A percentile compares a stretch with the other conserved stretches of the same genome.
These are phyloP conservation scores for Candida germanica DNA, from an alignment of 805 yeast species.

Conservation along the genomic window DNA sequence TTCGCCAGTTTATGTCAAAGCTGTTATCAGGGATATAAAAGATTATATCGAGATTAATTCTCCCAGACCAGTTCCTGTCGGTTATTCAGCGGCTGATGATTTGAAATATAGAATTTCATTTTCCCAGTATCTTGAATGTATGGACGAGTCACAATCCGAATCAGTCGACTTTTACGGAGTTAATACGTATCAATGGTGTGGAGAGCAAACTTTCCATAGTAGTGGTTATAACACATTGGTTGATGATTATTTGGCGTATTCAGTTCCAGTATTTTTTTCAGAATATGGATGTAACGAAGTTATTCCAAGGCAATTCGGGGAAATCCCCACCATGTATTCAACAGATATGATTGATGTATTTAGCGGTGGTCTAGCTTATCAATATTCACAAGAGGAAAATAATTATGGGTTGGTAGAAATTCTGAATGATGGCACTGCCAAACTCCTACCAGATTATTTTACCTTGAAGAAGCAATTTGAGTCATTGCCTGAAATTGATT, in stretches of 20 bases:
- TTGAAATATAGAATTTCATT: conserved; percentile 70
- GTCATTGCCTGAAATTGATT: conserved; percentile 27
- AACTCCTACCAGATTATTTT: conserved; percentile 42
- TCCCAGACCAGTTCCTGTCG: conserved; percentile 76
- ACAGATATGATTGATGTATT: conserved; percentile 70
- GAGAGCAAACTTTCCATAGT: conserved; percentile 74
- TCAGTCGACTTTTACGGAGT: conserved; percentile 80
- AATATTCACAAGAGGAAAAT: conserved; percentile 74
- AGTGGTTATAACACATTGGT: conserved; percentile 71
- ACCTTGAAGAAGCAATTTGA: conserved; percentile 44
- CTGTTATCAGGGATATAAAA: conserved; percentile 78
- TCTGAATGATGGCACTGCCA: conserved; percentile 39
- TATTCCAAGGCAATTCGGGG: conserved; percentile 75
- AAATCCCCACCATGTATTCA: conserved; percentile 67
- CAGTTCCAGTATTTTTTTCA: conserved; percentile 81
- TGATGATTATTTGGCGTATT: conserved; percentile 61
- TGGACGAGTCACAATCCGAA: conserved; percentile 47
- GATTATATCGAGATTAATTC: conserved; percentile 57
- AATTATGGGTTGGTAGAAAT: conserved; percentile 71
- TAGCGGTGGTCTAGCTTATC: conserved; percentile 84
- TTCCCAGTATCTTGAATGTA: conserved; percentile 78
- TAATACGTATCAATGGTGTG: conserved; percentile 84
- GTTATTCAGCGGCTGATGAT: conserved; percentile 97
- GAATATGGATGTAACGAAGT: conserved; percentile 87
- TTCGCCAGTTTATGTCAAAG: conserved; percentile 77